Evolutionary conservation across 2,329 filamentous ascomycete species (phyloP).

Genomic region (Fusarium sp.): DNA sequence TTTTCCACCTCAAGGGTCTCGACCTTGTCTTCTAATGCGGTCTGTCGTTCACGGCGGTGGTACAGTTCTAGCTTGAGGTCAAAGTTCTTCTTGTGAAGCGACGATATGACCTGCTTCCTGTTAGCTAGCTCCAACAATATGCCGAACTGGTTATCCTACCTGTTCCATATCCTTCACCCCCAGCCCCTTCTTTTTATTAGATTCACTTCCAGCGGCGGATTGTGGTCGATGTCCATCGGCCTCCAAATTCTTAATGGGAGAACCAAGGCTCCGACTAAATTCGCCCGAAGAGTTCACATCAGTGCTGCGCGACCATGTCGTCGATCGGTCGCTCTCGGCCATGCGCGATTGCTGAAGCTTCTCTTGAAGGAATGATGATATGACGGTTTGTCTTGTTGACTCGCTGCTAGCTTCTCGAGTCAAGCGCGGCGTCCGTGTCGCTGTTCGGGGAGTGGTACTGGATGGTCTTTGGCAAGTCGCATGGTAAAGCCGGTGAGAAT

Average conservation of each 20-base stretch:
- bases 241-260: conserved; percentile 53
- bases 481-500: conserved; percentile 57
- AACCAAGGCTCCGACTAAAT: conserved; percentile 52
- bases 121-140: conserved; percentile 2
- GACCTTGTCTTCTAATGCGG: conserved; percentile 67
- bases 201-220: conserved; percentile 57
- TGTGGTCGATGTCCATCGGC: conserved; percentile 55
- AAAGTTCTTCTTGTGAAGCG: conserved; percentile 80
- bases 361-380: conserved; percentile 67
- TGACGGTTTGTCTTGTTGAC: conserved; percentile 52
- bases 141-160: conserved; percentile 53
- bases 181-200: conserved; percentile 65
- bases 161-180: conserved; percentile 77
- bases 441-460: conserved; percentile 50
- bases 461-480: conserved; percentile 51
- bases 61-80: conserved; percentile 80
- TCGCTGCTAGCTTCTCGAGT: conserved; percentile 58
- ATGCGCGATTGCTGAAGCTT: conserved; percentile 64
- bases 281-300: conserved; percentile 56
- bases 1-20: conserved; percentile 66
- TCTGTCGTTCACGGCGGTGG: conserved; percentile 74
- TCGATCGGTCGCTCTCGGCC: conserved; percentile 59
- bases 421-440: conserved; percentile 56
- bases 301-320: conserved; percentile 51
- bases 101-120: conserved; percentile 69